These are phyloP conservation scores for Trichoderma virens DNA, from an alignment of 495 filamentous ascomycete species.

Conservation along the genomic window DNA sequence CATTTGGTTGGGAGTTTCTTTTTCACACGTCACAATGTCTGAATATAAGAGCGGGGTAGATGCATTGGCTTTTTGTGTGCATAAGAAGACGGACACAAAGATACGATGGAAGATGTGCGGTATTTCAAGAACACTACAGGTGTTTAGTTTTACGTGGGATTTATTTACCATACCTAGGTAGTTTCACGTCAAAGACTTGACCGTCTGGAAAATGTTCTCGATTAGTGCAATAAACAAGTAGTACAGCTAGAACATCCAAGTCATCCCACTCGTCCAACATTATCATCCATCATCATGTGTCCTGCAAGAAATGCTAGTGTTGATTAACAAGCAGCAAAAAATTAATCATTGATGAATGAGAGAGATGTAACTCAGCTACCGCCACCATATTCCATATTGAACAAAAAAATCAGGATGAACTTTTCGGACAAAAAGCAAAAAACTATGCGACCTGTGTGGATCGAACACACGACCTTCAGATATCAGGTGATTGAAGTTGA, in stretches of 20 bases:
- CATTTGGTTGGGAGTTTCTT: background rate
- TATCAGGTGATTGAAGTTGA: conserved; percentile 6
- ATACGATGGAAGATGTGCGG: background rate
- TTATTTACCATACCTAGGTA: background rate
- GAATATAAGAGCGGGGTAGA: background rate
- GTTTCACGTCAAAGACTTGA: background rate
- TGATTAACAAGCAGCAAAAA: too few species aligned
- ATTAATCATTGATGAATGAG: background rate
- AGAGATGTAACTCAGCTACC: background rate
- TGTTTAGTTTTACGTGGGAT: background rate
- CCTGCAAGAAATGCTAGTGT: too few species aligned
- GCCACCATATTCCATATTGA: too few species aligned
- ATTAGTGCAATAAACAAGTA: background rate
- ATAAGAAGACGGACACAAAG: background rate
- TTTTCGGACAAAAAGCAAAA: background rate
- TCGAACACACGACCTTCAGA: conserved; percentile 9
- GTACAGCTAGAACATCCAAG: too few species aligned
- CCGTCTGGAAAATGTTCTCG: too few species aligned
- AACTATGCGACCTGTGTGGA: conserved; percentile 7
- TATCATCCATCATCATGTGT: too few species aligned
- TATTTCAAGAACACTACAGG: background rate
- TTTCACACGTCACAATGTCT: background rate
- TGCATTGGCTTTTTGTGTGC: background rate
- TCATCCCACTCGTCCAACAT: too few species aligned
- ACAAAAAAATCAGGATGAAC: background rate